Evolutionary conservation across 768 basidiomycete species (phyloP), one percentile per base, ranked within the genome.

Genomic region (Mycena venus): DNA sequence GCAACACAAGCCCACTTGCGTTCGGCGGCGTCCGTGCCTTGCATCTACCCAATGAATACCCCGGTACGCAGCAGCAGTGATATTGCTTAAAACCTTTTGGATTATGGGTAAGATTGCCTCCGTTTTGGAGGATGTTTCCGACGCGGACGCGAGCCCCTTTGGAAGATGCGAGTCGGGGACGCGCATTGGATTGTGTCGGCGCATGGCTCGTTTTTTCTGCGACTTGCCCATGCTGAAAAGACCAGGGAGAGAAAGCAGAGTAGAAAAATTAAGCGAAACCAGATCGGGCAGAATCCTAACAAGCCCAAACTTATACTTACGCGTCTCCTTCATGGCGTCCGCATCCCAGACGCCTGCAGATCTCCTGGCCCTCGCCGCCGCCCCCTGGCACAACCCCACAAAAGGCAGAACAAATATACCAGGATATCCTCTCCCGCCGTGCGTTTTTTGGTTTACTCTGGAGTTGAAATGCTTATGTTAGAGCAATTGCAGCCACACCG

Each of bases 1-100:
- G 97, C 96, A 27, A 97, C 96, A 81, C 97, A 98, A 4, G 97
- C 96, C 97, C 96, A 98, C 81, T 96, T 95, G 65, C 97, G 91
- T 76, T 99, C 97, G 1, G 89, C 84, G 10, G 90, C 87, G 77
- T 98, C 96, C 7, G 91, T 78, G 82, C 92, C 92, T 78, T 92
- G 90, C 88, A 96, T 92, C 95, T 96, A 76, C 58, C 58, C 51
- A 69, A 74, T 29, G 60, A 55, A 62, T 65, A 71, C 68, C 64
- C 75, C 31, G 27, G 34, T 6, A 11, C 19, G 2, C 8, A 9
- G 34, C 9, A 31, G 25, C 36, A 66, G 29, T 10, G 23, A 42
- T 25, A 32, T 12, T n/a, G n/a, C 47, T 49, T 29, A 58, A 40
- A 69, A 96, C 97, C 90, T 98, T 98, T 84, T 95, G 93, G 23